Evolutionary conservation across 768 basidiomycete genomes (phyloP).

Genomic region (Phlebiopsis flavidoalba): DNA sequence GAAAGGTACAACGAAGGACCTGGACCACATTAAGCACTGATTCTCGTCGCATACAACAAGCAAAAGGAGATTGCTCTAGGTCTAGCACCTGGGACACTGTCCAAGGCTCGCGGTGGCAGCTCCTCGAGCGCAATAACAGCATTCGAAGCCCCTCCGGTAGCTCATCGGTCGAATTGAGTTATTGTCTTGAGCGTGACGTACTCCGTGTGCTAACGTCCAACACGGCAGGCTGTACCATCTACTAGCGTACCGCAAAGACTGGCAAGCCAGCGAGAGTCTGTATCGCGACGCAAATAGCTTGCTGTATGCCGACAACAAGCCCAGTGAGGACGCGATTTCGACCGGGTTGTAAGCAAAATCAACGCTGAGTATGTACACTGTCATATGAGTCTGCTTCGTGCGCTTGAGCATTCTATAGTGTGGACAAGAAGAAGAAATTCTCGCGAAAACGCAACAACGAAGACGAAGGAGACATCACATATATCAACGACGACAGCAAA

Average conservation of each 20-base stretch:
- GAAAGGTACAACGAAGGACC: constrained; percentile 89
- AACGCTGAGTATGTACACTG: constrained; percentile 93
- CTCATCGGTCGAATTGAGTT: constrained; percentile 31
- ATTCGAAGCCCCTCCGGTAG: constrained; percentile 46
- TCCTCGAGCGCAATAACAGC: constrained; percentile 37
- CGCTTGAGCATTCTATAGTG: constrained; percentile 37
- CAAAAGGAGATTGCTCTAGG: constrained; percentile 87
- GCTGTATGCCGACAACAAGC: constrained; percentile 93
- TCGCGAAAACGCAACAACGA: constrained; percentile 88
- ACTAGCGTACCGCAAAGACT: constrained; percentile 59
- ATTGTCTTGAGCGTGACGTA: not conserved
- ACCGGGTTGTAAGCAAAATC: constrained; percentile 85
- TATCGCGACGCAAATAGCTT: constrained; percentile 94
- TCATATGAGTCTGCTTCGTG: too few species aligned
- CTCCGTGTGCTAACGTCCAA: constrained; percentile 10
- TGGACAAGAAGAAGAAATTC: constrained; percentile 88
- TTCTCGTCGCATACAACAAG: constrained; percentile 75
- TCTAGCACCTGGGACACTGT: constrained; percentile 62
- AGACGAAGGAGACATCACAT: constrained; percentile 93
- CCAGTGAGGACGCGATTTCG: constrained; percentile 93
- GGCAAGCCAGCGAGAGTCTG: constrained; percentile 72
- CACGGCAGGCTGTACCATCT: constrained; percentile 45
- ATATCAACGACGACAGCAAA: constrained; percentile 99
- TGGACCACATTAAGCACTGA: constrained; percentile 88
- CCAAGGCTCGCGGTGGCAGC: constrained; percentile 30